Base-by-base conservation (phyloP, 1,284 basidiomycete species). In the Boletus mariae region DNA sequence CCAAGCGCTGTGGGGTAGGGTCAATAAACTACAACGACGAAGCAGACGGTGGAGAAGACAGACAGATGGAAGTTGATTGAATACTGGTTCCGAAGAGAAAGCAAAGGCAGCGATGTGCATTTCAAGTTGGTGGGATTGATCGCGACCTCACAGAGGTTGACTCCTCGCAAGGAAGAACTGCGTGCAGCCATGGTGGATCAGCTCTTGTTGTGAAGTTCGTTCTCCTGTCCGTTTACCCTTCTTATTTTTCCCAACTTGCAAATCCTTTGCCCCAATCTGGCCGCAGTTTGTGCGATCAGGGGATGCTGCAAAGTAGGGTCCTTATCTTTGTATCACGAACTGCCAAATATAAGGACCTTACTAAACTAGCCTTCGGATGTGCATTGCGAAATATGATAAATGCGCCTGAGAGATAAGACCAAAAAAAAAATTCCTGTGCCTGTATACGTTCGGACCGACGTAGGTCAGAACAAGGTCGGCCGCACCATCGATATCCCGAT, bases 111-210 rank as follows among this genome's bases (percentile, higher is more conserved):
- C 0, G 82, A 83, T 49, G 74, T 76, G 54, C 76, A 78, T 59
- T 83, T 84, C 49, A 75, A 60, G 61, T 83, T 84, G 59, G 75
- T 57, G 0, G 80, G 78, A 61, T 84, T 84, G 52, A 84, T 62
- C 17, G 57, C 58, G 13, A 60, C 63, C 9, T 64, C 54, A 26
- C 54, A 52, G 32, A 66, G 43, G 42, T 29, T 60, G 48, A 54
- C 8, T 47, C 37, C 6, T 45, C n/a, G n/a, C 20, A 15, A 34
- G 17, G 17, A 38, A 38, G n/a, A 20, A 38, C 37, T 11, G 10
- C 17, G n/a, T 20, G 37, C 17, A 23, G 57, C 26, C 52, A 61
- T 61, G 20, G 31, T 42, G 45, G 23, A n/a, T 26, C 6, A 41
- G 34, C 15, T 51, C n/a, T 45, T 9, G 40, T 31, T 25, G 13